Evolutionary conservation across 1,139 yeast genomes (phyloP).

Genomic region (Taiozyma sp.): DNA sequence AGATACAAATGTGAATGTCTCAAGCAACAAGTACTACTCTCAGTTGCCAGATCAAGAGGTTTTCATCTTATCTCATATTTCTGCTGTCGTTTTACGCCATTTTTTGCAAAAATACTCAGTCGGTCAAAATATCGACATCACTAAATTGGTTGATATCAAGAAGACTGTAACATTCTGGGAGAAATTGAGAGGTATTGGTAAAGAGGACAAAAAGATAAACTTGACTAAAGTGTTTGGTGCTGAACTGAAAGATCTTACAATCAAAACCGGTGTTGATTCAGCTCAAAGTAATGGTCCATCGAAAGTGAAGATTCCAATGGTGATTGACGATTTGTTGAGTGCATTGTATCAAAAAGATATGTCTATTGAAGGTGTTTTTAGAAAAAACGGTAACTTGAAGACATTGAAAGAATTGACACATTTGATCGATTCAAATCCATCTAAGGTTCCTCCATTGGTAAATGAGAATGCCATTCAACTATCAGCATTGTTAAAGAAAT

Average conservation of each 20-base stretch:
- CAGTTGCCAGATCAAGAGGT: slow-evolving; percentile 62
- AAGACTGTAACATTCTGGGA: slow-evolving; percentile 73
- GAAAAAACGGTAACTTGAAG: slow-evolving; percentile 94
- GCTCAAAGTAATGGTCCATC: slow-evolving; percentile 84
- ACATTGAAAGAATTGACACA: slow-evolving; percentile 71
- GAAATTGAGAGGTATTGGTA: slow-evolving; percentile 39
- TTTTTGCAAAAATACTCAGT: slow-evolving; percentile 26
- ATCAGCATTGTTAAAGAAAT: slow-evolving; percentile 90
- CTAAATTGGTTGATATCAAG: slow-evolving; percentile 47
- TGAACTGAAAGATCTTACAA: slow-evolving; percentile 65
- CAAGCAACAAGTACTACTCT: slow-evolving; percentile 46
- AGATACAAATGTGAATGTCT: not conserved
- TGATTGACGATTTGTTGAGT: slow-evolving; percentile 79
- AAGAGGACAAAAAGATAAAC: slow-evolving; percentile 27
- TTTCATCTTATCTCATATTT: slow-evolving; percentile 58
- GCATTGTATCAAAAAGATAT: slow-evolving; percentile 89
- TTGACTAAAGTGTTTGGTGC: slow-evolving; percentile 67
- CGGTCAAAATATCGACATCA: slow-evolving; percentile 45
- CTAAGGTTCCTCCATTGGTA: slow-evolving; percentile 64
- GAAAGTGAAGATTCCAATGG: slow-evolving; percentile 73
- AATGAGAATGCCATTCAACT: slow-evolving; percentile 86
- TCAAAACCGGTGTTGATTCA: slow-evolving; percentile 78
- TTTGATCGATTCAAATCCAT: slow-evolving; percentile 69
- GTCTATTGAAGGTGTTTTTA: slow-evolving; percentile 94
- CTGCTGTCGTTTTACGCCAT: slow-evolving; percentile 55